Conservation (phyloP, 2,329 filamentous ascomycete genomes). For the Fusarium proliferatum region DNA sequence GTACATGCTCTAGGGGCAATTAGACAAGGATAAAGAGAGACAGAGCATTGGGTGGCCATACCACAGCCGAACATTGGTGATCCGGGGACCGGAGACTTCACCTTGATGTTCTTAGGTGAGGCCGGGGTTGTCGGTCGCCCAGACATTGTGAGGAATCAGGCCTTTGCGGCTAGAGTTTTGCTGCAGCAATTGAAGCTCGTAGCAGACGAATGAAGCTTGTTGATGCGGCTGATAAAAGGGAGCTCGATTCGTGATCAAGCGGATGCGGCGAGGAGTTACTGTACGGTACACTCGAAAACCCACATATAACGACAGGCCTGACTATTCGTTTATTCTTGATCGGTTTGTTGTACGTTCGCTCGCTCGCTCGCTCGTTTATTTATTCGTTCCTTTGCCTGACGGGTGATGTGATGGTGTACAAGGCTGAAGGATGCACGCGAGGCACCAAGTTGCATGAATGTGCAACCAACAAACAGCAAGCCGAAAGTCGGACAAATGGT, state of each 20-base stretch:
- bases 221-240: background rate
- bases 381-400: slow-evolving; percentile 10
- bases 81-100: slow-evolving; percentile 69
- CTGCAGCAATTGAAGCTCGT: background rate
- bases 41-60: slow-evolving; percentile 52
- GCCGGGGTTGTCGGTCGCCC: slow-evolving; percentile 61
- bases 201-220: background rate
- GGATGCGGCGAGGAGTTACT: background rate
- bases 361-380: background rate
- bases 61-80: slow-evolving; percentile 73
- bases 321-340: background rate
- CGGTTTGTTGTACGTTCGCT: background rate
- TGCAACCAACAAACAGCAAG: background rate
- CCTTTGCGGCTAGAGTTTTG: background rate
- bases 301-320: background rate
- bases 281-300: background rate
- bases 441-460: slow-evolving; percentile 1
- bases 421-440: slow-evolving; percentile 30
- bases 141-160: slow-evolving; percentile 52
- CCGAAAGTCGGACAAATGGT: slow-evolving; percentile 33
- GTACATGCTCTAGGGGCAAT: slow-evolving; percentile 72
- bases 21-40: slow-evolving; percentile 38
- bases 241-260: slow-evolving; percentile 8
- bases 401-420: slow-evolving; percentile 11
- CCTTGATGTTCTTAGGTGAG: slow-evolving; percentile 67